Evolutionary conservation across 495 filamentous ascomycete species (phyloP).

Genomic region (Podospora tetraspora): DNA sequence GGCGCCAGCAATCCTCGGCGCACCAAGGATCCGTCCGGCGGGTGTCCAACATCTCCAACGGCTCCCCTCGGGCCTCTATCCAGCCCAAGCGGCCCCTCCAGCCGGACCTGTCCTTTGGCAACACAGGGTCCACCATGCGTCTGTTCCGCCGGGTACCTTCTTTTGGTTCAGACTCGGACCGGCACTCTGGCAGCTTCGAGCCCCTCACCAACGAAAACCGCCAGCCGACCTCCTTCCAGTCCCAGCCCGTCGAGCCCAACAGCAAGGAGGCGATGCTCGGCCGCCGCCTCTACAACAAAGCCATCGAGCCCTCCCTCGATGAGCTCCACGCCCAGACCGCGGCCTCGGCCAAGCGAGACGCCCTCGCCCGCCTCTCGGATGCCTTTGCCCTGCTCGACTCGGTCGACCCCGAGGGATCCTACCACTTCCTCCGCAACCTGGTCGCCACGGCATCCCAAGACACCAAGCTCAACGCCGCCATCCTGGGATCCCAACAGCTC

Average conservation of each 20-base stretch:
- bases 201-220: constrained; percentile 42
- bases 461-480: constrained; percentile 34
- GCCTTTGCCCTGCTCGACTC: constrained; percentile 80
- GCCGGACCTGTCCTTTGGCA: constrained; percentile 84
- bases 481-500: constrained; percentile 21
- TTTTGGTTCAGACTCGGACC: constrained; percentile 45
- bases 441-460: constrained; percentile 45
- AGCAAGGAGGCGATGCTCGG: constrained; percentile 81
- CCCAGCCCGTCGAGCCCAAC: constrained; percentile 41
- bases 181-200: constrained; percentile 30
- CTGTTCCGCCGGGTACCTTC: constrained; percentile 82
- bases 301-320: constrained; percentile 72
- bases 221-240: constrained; percentile 26
- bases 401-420: constrained; percentile 85
- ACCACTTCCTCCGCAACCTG: constrained; percentile 69
- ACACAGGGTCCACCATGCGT: constrained; percentile 79
- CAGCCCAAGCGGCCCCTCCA: constrained; percentile 70
- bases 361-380: constrained; percentile 70
- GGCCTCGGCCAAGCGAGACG: constrained; percentile 68
- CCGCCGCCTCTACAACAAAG: constrained; percentile 69
- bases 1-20: constrained; percentile 49
- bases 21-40: constrained; percentile 24
- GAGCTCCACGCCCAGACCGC: constrained; percentile 77
- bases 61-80: constrained; percentile 44
- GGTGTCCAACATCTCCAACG: constrained; percentile 40